Evolutionary conservation across 352 stramenopile species (phyloP), one percentile per base, ranked within the genome.

Genomic region (Hyaloperonospora brassicae): DNA sequence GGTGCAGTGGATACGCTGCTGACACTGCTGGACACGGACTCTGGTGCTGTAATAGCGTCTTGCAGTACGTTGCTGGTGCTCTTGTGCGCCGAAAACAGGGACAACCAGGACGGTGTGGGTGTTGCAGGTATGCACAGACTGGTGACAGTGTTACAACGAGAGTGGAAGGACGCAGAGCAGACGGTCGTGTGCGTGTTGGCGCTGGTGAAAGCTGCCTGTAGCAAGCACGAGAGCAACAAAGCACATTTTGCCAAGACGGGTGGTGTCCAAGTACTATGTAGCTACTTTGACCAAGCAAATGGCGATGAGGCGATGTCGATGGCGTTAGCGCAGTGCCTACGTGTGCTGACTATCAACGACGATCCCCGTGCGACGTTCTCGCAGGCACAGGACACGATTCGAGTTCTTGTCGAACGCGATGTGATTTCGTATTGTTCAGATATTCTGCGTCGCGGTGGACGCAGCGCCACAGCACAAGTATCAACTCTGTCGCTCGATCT

Each of bases 221-320:
- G 57, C 31, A 85, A 86, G 54, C 73, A 90, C 47, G 79, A 90
- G 36, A 57, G 52, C 21, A 90, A 87, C 58, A 90, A 90, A 64
- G 52, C 69, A 22, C 60, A 77, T 11, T 84, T 90, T 25, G 68
- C 62, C 8, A 84, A 81, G 45, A 65, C 68, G 2, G 52, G 52
- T n/a, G 77, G 77, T 21, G 47, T 82, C 7, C 58, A 80, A 1
- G 66, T 56, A 2, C 39, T 87, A 2, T 73, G 69, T 42, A 25
- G 34, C 1, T 49, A 74, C 17, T 55, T 86, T 2, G 41, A 65
- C 4, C 23, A 13, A 27, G 72, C 73, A 0, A 68, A 62, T 23
- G 38, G 40, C 0, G 59, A 81, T 42, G 61, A 72, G 12, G 12
- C 51, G 35, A 52, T 88, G 21, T 82, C 71, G 3, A 84, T 73